These are phyloP conservation scores for Blastobotrys raffinosifermentans DNA, from an alignment of 1,139 yeast genomes.

Conservation along the genomic window DNA sequence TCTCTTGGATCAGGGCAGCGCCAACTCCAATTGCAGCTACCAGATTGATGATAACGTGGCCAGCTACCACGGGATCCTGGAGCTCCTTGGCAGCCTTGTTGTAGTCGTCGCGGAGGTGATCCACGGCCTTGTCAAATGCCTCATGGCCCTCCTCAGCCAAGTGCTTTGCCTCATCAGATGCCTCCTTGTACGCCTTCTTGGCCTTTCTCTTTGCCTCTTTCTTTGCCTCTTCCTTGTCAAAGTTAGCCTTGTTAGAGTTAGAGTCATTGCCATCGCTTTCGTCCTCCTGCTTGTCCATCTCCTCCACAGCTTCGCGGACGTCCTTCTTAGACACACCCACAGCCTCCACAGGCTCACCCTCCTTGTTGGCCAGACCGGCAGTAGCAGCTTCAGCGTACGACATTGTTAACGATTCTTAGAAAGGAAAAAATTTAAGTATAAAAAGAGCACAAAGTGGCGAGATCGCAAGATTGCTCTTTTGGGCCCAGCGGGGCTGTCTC, in stretches of 20 bases:
- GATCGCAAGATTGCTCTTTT: no score
- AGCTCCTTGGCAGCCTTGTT: conserved; percentile 27
- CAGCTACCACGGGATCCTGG: conserved; percentile 44
- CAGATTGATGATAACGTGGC: conserved; percentile 40
- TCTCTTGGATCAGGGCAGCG: conserved; percentile 9
- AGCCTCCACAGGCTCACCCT: neutral
- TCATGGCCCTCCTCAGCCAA: conserved; percentile 2
- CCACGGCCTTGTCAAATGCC: conserved; percentile 1
- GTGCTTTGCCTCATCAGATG: conserved; percentile 4
- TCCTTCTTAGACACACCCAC: neutral
- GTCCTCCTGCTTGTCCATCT: neutral
- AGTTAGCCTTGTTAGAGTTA: neutral
- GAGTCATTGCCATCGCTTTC: neutral
- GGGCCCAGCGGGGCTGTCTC: no score
- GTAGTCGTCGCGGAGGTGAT: conserved; percentile 1
- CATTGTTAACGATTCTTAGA: no score
- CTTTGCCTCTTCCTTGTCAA: conserved; percentile 8
- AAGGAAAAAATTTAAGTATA: no score
- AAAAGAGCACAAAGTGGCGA: no score
- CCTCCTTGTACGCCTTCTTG: conserved; percentile 1
- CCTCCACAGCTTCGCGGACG: neutral
- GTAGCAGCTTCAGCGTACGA: conserved; percentile 2
- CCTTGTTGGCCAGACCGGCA: neutral
- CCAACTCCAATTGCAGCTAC: conserved; percentile 38
- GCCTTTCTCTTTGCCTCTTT: conserved; percentile 7